Conservation (phyloP, 768 basidiomycete genomes). For the Crassisporium funariophilum region DNA sequence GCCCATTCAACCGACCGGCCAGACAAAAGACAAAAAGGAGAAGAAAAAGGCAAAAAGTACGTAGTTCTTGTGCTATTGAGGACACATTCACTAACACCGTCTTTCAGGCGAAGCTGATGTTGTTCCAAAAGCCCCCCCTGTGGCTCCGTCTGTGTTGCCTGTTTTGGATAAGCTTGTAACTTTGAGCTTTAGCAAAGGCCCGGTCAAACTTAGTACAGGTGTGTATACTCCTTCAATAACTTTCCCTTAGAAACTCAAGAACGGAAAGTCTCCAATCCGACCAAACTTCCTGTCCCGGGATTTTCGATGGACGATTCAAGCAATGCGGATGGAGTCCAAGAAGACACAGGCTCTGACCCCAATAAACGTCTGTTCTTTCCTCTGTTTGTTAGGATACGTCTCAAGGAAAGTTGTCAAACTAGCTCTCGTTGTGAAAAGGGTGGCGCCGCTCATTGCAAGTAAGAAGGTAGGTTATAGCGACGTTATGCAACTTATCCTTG, state of each 20-base stretch:
- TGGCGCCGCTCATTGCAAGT: slow-evolving; percentile 81
- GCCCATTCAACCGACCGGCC: slow-evolving; percentile 38
- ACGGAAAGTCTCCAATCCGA: slow-evolving; percentile 19
- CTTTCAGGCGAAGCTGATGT: slow-evolving; percentile 31
- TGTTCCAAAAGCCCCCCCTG: slow-evolving; percentile 31
- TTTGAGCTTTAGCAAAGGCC: slow-evolving; percentile 67
- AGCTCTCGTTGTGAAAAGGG: slow-evolving; percentile 59
- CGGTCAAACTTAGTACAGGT: slow-evolving; percentile 35
- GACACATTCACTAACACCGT: neutral
- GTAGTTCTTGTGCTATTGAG: slow-evolving; percentile 1
- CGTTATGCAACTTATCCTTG: slow-evolving; percentile 6
- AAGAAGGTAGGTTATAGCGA: slow-evolving; percentile 62
- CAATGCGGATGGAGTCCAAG: slow-evolving; percentile 45
- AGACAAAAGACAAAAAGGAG: slow-evolving; percentile 51
- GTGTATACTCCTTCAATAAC: neutral
- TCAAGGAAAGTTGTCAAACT: neutral
- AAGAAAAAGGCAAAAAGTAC: slow-evolving; percentile 65
- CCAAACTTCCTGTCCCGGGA: slow-evolving; percentile 53
- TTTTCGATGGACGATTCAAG: slow-evolving; percentile 68
- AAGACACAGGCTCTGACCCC: slow-evolving; percentile 43
- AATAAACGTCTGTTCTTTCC: slow-evolving; percentile 51
- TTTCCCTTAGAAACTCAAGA: neutral
- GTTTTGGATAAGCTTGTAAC: slow-evolving; percentile 83
- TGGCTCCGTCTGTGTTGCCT: slow-evolving; percentile 67
- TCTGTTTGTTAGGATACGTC: neutral